These are phyloP conservation scores for Urostyla sp. DNA, from an alignment of 73 alveolate species.

Conservation along the genomic window DNA sequence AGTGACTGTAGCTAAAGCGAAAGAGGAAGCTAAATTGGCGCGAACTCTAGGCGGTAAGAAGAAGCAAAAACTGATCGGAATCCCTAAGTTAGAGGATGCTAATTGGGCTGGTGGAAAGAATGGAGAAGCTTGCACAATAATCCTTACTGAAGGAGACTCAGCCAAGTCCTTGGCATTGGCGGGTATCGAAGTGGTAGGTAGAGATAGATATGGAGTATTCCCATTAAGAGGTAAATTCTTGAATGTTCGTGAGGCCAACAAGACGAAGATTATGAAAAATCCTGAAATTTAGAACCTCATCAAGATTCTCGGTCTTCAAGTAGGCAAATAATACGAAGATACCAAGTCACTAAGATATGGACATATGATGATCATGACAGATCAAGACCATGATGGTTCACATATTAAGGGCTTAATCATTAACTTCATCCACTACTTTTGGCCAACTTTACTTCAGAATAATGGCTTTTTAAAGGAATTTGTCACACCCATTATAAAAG, in stretches of 20 bases:
- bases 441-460: conserved; percentile 97
- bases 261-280: conserved; percentile 91
- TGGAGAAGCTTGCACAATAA: conserved; percentile 96
- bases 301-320: conserved; percentile 97
- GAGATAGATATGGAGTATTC: conserved; percentile 99
- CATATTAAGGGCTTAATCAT: conserved; percentile 99
- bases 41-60: conserved; percentile 89
- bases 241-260: conserved; percentile 98
- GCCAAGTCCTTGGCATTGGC: conserved; percentile 99
- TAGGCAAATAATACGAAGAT: conserved; percentile 92
- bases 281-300: conserved; percentile 97
- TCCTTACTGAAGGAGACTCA: conserved; percentile 99
- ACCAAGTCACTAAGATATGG: conserved; percentile 91
- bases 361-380: conserved; percentile 98
- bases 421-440: conserved; percentile 98
- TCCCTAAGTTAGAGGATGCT: conserved; percentile 99
- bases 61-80: conserved; percentile 94
- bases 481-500: conserved; percentile 98
- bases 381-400: conserved; percentile 99
- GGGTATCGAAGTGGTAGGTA: conserved; percentile 97
- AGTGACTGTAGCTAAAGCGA: conserved; percentile 95
- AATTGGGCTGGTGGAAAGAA: conserved; percentile 97
- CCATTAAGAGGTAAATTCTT: conserved; percentile 99
- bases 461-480: conserved; percentile 97
- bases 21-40: conserved; percentile 95